Evolutionary conservation across 2,329 filamentous ascomycete species (phyloP).

Genomic region (Ciborinia camelliae): DNA sequence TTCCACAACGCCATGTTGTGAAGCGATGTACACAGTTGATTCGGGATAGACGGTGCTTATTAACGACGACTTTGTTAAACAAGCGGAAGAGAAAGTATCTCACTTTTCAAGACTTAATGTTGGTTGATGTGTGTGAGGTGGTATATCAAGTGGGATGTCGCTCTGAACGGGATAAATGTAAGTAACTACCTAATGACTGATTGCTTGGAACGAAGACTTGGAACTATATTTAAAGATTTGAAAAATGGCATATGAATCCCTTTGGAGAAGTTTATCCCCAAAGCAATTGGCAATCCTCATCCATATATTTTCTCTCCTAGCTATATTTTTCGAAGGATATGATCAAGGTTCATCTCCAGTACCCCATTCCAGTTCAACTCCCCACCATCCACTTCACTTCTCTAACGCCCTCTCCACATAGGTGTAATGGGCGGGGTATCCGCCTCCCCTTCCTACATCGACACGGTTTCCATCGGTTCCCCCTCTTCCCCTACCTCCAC

Average conservation of each 20-base stretch:
- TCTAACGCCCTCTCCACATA: background rate
- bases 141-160: background rate
- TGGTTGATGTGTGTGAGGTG: background rate
- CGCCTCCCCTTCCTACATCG: slow-evolving; percentile 42
- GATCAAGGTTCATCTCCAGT: slow-evolving; percentile 43
- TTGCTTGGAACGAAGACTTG: too few relatives aligned
- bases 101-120: background rate
- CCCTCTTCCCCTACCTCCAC: slow-evolving; percentile 30
- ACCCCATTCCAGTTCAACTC: background rate
- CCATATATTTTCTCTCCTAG: slow-evolving; percentile 22
- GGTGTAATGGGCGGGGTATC: slow-evolving; percentile 51
- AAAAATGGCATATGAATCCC: background rate
- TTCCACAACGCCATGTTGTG: background rate
- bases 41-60: background rate
- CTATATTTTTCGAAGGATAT: slow-evolving; percentile 46
- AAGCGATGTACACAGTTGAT: background rate
- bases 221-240: too few relatives aligned
- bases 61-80: background rate
- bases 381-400: background rate
- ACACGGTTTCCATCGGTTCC: slow-evolving; percentile 42
- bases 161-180: too few relatives aligned
- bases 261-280: background rate
- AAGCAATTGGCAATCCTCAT: background rate
- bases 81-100: background rate
- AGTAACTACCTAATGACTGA: too few relatives aligned